A percentile compares a stretch with the other conserved stretches of the same genome.
phyloP scores from a whole-genome alignment of 345 rosid species.

The Draba incana region DNA sequence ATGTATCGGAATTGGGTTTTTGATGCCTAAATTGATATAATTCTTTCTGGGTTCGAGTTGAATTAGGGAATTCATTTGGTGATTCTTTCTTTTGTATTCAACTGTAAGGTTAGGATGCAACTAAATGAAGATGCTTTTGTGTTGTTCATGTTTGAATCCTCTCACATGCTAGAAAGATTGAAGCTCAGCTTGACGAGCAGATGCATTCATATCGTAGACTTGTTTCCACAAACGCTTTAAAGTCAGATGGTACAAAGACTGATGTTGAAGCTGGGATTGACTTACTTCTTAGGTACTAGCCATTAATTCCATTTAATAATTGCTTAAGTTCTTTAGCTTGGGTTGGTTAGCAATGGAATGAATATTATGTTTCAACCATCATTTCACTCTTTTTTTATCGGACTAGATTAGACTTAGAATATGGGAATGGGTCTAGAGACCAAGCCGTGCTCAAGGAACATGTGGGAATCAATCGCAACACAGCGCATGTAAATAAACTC shows the following conservation, averaged over 20 bases:
- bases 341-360: background rate
- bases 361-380: background rate
- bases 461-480: constrained; percentile 41
- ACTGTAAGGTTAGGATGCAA: too few relatives aligned
- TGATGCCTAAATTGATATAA: too few relatives aligned
- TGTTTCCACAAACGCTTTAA: constrained; percentile 72
- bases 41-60: too few relatives aligned
- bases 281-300: background rate
- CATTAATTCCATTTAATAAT: too few relatives aligned
- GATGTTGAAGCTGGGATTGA: constrained; percentile 85
- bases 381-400: constrained; percentile 80
- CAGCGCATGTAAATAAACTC: constrained; percentile 66
- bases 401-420: constrained; percentile 89
- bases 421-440: constrained; percentile 49
- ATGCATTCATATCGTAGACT: constrained; percentile 87
- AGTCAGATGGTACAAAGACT: constrained; percentile 64
- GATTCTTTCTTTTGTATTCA: background rate
- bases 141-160: background rate
- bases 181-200: constrained; percentile 98
- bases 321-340: too few relatives aligned
- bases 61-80: too few relatives aligned
- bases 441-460: constrained; percentile 78
- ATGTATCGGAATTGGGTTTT: too few relatives aligned
- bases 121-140: background rate
- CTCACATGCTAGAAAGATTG: constrained; percentile 88